Percentiles rank a stretch among this genome's conserved stretches.
phyloP scores from a whole-genome alignment of 345 rosid genomes.

The Psidium friedrichsthalianum region DNA sequence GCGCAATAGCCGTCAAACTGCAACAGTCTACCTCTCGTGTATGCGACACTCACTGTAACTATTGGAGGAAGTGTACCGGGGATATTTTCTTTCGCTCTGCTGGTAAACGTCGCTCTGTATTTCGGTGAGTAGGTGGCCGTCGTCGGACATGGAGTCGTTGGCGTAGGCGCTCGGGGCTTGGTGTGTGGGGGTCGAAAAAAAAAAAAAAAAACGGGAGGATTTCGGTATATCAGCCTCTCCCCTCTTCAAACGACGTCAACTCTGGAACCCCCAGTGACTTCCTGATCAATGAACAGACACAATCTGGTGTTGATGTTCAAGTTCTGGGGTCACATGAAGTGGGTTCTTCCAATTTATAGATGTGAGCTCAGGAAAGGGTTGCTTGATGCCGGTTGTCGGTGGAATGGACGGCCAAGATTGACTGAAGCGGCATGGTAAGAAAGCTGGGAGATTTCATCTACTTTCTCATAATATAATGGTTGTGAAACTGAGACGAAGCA shows the following conservation, averaged over 20 bases:
- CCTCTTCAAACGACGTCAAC: background rate
- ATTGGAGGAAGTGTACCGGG: too few relatives aligned
- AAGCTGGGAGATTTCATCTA: background rate
- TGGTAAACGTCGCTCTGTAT: too few relatives aligned
- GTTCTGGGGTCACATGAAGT: background rate
- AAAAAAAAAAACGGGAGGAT: too few relatives aligned
- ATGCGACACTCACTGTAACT: too few relatives aligned
- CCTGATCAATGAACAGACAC: background rate
- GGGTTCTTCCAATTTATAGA: background rate
- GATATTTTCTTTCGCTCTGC: too few relatives aligned
- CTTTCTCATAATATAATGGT: background rate
- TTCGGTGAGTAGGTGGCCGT: too few relatives aligned
- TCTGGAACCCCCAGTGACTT: background rate
- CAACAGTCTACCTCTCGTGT: conserved; percentile 15
- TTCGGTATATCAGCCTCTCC: background rate
- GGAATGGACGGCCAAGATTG: conserved; percentile 18
- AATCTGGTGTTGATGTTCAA: conserved; percentile 3
- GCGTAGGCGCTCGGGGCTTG: too few relatives aligned
- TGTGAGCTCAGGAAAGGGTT: background rate
- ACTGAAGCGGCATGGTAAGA: background rate
- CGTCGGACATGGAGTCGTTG: conserved; percentile 59
- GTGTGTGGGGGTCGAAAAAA: too few relatives aligned
- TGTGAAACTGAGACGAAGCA: conserved; percentile 12
- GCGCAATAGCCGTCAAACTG: background rate
- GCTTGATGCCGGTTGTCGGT: background rate